Conservation (phyloP, 2,329 filamentous ascomycete species). For the Aspergillus sp. region DNA sequence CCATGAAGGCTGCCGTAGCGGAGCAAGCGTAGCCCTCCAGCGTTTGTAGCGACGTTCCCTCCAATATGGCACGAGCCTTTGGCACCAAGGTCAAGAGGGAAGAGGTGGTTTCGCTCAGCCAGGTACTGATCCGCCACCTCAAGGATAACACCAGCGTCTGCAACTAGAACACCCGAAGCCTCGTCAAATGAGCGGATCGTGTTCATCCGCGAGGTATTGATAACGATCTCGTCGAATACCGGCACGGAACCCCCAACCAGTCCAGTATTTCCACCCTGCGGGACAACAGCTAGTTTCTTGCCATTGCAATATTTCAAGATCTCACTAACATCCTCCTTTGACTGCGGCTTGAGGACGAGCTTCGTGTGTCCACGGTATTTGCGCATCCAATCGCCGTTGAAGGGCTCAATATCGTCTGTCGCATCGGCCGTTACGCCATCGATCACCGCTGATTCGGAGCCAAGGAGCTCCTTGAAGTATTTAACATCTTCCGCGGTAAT, state of each 20-base stretch:
- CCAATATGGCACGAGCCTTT: conserved; percentile 97
- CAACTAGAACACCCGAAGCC: conserved; percentile 84
- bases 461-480: conserved; percentile 79
- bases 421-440: conserved; percentile 77
- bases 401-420: conserved; percentile 79
- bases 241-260: conserved; percentile 93
- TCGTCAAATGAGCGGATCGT: conserved; percentile 88
- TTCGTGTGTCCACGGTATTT: conserved; percentile 92
- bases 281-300: conserved; percentile 86
- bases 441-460: conserved; percentile 74
- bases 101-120: conserved; percentile 80
- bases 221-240: conserved; percentile 96
- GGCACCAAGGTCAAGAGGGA: conserved; percentile 93
- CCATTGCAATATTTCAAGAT: conserved; percentile 95
- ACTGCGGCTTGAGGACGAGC: conserved; percentile 81
- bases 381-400: conserved; percentile 98
- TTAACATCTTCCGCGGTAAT: conserved; percentile 77
- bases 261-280: conserved; percentile 95
- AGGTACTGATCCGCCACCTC: conserved; percentile 86
- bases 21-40: conserved; percentile 83
- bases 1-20: conserved; percentile 95
- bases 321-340: conserved; percentile 84
- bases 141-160: conserved; percentile 86
- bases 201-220: conserved; percentile 90
- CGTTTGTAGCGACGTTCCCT: conserved; percentile 94